Conservation (phyloP, 2,329 filamentous ascomycete species). For the Parastagonospora avenae region DNA sequence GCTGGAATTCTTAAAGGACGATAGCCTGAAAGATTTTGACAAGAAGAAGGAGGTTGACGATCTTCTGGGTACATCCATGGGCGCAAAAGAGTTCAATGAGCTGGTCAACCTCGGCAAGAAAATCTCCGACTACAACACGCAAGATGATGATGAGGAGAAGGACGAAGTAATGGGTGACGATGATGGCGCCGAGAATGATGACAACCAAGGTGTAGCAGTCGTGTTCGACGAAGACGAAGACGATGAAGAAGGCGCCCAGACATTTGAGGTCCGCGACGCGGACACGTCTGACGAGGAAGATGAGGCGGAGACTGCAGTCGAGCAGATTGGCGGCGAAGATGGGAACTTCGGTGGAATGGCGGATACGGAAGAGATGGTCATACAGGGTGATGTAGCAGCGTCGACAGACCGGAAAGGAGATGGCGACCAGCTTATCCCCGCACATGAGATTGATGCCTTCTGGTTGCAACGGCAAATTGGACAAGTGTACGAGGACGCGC, state of each 20-base stretch:
- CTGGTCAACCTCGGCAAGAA: conserved; percentile 96
- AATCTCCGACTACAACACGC: conserved; percentile 96
- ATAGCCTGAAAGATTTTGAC: conserved; percentile 94
- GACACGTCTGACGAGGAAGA: conserved; percentile 81
- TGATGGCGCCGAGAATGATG: conserved; percentile 75
- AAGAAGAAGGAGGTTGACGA: conserved; percentile 99
- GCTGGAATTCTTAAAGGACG: conserved; percentile 90
- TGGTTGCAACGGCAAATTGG: conserved; percentile 96
- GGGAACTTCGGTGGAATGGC: conserved; percentile 60
- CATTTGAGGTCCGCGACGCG: conserved; percentile 84
- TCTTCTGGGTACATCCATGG: conserved; percentile 80
- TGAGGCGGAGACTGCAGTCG: conserved; percentile 66
- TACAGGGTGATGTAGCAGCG: conserved; percentile 68
- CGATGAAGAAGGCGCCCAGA: conserved; percentile 74
- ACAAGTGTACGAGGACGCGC: conserved; percentile 84
- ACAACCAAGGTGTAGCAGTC: conserved; percentile 94
- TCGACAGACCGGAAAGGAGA: conserved; percentile 48
- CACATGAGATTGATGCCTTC: conserved; percentile 93
- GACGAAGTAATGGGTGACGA: conserved; percentile 65
- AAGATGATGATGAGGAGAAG: conserved; percentile 88
- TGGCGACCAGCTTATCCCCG: conserved; percentile 67
- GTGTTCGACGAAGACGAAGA: conserved; percentile 92
- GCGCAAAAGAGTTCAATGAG: conserved; percentile 93
- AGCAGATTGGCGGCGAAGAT: conserved; percentile 58
- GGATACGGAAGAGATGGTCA: conserved; percentile 76